Evolutionary conservation across 1,139 yeast species (phyloP), one percentile per base, ranked within the genome.

Genomic region (Nematodospora anomalae): DNA sequence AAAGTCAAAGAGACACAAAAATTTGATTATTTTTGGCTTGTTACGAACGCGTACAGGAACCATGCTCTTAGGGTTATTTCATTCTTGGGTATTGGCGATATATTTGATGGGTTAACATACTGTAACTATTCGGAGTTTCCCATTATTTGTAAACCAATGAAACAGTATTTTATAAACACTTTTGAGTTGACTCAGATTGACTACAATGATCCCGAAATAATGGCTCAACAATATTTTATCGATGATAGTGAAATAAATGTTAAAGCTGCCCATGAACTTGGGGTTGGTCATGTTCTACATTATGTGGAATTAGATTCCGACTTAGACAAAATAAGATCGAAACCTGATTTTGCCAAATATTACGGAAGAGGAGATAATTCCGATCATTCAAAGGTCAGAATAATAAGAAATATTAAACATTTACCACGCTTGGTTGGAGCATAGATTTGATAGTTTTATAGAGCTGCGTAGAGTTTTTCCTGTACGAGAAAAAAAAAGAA

Each of bases 31-130:
- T 64, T 71, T 42, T 92, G 98, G 98, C 71, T 92, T 32, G 83
- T 89, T 51, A 92, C 98, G 11, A 92, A 92, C 56, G 98, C 98
- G 1, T 92, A 90, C 65, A 81, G 83, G 57, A 87, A 78, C 52
- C 97, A 92, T 58, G 97, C 94, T 1, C 54, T 80, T 37, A 70
- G 92, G 38, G 95, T 86, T 12, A 72, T 89, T 14, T 72, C 81
- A 28, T 69, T 90, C 37, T 69, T 92, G 34, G 97, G 96, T 2
- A 59, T 92, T 23, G 96, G 92, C 15, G 97, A 90, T 56, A 58
- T 88, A 40, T 90, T 92, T 55, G 97, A 90, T 48, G 98, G 98
- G 1, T 74, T 92, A 50, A 88, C 97, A 0, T 92, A 68, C 62
- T 92, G 98, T 64, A 95, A 92, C 62, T 92, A 92, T 56, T 58